These are phyloP conservation scores for Aureobasidium sp. DNA, from an alignment of 2,329 filamentous ascomycete genomes.

Conservation along the genomic window DNA sequence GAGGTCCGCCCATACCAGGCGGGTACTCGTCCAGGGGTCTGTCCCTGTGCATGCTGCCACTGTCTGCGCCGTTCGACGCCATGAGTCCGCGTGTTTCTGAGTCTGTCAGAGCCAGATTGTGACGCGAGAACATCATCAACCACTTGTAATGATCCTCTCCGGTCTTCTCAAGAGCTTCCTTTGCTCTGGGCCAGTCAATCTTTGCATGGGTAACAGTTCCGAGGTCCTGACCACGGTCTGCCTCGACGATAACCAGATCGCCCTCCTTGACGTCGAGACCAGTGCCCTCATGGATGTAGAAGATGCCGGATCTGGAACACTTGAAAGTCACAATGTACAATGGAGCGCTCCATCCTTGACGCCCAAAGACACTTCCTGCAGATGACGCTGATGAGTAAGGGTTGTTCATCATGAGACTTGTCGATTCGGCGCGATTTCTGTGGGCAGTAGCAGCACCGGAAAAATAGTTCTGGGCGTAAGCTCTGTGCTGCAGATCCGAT, in stretches of 20 bases:
- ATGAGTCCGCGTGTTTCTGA: constrained; percentile 30
- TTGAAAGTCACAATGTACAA: constrained; percentile 94
- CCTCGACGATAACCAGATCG: constrained; percentile 94
- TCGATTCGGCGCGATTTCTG: constrained; percentile 19
- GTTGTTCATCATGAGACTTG: constrained; percentile 21
- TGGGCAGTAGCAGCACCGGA: constrained; percentile 17
- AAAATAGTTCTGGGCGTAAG: constrained; percentile 19
- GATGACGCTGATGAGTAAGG: constrained; percentile 12
- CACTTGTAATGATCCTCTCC: constrained; percentile 95
- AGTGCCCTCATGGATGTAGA: constrained; percentile 93
- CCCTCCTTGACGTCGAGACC: constrained; percentile 84
- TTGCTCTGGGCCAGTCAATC: constrained; percentile 79
- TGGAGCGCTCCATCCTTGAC: constrained; percentile 53
- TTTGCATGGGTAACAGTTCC: constrained; percentile 87
- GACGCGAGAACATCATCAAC: constrained; percentile 89
- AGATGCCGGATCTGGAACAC: constrained; percentile 88
- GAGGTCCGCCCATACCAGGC: constrained; percentile 14
- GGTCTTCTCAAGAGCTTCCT: constrained; percentile 83
- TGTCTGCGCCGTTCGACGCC: constrained; percentile 51
- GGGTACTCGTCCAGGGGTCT: constrained; percentile 12
- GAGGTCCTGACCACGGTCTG: constrained; percentile 90
- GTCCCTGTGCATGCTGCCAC: neutral
- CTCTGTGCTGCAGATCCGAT: constrained; percentile 17
- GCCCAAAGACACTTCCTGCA: constrained; percentile 22
- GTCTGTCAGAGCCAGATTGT: constrained; percentile 26